Conservation (phyloP, 495 filamentous ascomycete species). For the Clavariopsis aquatica region DNA sequence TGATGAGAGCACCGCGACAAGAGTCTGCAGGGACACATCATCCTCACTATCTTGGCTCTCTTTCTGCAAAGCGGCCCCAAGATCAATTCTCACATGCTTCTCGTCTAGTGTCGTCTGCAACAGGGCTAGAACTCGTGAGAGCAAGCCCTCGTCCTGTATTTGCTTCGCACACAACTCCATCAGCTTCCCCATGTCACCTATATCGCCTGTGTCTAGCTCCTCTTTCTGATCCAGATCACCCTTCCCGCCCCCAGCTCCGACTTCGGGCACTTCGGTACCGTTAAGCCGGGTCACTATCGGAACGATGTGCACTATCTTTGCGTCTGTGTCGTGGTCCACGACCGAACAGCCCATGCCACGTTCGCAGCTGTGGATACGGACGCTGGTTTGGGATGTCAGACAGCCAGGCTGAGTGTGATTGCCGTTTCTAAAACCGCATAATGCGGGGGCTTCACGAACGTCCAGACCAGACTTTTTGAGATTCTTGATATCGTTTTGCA, state of each 20-base stretch:
- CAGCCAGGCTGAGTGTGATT: constrained; percentile 69
- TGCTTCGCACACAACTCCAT: constrained; percentile 31
- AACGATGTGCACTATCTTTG: constrained; percentile 66
- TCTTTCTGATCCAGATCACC: constrained; percentile 68
- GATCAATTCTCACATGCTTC: constrained; percentile 16
- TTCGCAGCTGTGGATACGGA: constrained; percentile 89
- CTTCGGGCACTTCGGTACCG: constrained; percentile 66
- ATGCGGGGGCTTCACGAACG: constrained; percentile 60
- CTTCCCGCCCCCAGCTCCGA: constrained; percentile 77
- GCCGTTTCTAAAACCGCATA: constrained; percentile 76
- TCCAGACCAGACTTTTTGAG: constrained; percentile 33
- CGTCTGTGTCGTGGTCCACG: constrained; percentile 49
- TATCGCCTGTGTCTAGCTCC: constrained; percentile 60
- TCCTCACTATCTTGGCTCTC: constrained; percentile 21
- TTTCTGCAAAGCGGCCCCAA: constrained; percentile 18
- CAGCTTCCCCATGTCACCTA: constrained; percentile 27
- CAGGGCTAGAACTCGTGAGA: constrained; percentile 20
- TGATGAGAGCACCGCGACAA: constrained; percentile 21
- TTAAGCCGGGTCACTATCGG: constrained; percentile 68
- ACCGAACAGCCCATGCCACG: constrained; percentile 64
- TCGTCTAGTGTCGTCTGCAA: constrained; percentile 20
- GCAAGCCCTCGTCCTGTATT: constrained; percentile 24
- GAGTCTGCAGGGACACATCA: constrained; percentile 17
- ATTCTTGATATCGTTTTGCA: constrained; percentile 42
- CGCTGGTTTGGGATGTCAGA: constrained; percentile 63